Percentiles rank a stretch among this genome's conserved stretches.
These are phyloP conservation scores for Phytopythium sindhum DNA, from an alignment of 352 stramenopile species.

Conservation along the genomic window DNA sequence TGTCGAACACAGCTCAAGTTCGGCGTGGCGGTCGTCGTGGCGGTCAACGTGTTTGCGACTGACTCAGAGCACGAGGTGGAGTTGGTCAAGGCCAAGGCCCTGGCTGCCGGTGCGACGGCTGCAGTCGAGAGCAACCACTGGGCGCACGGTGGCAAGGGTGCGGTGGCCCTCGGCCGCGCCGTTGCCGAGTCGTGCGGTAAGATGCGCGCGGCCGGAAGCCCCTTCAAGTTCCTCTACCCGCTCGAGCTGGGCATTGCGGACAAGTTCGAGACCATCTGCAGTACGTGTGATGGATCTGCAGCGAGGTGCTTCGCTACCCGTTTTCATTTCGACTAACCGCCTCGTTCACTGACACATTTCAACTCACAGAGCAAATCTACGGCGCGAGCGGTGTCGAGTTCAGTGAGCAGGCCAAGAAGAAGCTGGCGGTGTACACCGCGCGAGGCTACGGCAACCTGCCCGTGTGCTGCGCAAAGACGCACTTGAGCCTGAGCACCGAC, in stretches of 20 bases:
- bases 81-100: constrained; percentile 86
- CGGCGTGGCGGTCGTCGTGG: constrained; percentile 95
- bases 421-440: constrained; percentile 91
- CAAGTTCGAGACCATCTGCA: constrained; percentile 96
- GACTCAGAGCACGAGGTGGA: constrained; percentile 90
- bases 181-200: constrained; percentile 90
- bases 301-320: constrained; percentile 33
- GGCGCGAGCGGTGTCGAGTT: constrained; percentile 94
- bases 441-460: constrained; percentile 70
- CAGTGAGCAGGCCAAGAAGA: constrained; percentile 91
- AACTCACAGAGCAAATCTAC: constrained; percentile 93
- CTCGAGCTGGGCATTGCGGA: constrained; percentile 88
- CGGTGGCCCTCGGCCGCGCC: constrained; percentile 89
- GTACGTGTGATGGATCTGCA: constrained; percentile 62
- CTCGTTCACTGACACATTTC: constrained; percentile 26
- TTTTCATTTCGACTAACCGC: constrained; percentile 69
- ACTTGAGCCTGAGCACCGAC: constrained; percentile 97
- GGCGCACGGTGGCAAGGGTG: constrained; percentile 77
- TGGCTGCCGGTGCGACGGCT: constrained; percentile 93
- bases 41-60: constrained; percentile 84
- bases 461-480: constrained; percentile 99
- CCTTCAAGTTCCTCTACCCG: constrained; percentile 96
- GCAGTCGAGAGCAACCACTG: constrained; percentile 94
- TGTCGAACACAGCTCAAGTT: constrained; percentile 65
- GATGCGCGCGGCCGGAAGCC: constrained; percentile 66